Conservation (phyloP, 2,329 filamentous ascomycete species). For the Phialophora chinensis region DNA sequence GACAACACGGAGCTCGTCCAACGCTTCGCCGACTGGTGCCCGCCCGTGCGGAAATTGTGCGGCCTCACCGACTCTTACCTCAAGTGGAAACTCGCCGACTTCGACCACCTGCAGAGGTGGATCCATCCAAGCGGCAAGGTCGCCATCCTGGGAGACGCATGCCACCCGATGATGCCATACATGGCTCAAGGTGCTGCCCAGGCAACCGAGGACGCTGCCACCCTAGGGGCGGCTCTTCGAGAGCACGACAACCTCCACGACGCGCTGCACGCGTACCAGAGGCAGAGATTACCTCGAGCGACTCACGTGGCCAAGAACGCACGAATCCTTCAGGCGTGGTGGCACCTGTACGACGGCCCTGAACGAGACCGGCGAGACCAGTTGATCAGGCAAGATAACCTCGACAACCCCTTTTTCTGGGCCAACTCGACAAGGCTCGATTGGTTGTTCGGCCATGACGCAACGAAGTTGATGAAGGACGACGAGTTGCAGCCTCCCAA, state of each 20-base stretch:
- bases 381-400: conserved; percentile 40
- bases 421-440: conserved; percentile 38
- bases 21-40: conserved; percentile 43
- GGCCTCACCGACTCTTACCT: conserved; percentile 36
- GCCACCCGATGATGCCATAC: conserved; percentile 55
- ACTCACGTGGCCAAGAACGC: conserved; percentile 43
- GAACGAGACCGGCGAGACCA: conserved; percentile 40
- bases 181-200: conserved; percentile 54
- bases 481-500: conserved; percentile 25
- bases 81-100: conserved; percentile 40
- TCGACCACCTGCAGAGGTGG: conserved; percentile 43
- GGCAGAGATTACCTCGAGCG: conserved; percentile 31
- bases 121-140: conserved; percentile 42
- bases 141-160: conserved; percentile 51
- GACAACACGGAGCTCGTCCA: conserved; percentile 41
- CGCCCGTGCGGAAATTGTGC: conserved; percentile 42
- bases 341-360: conserved; percentile 43
- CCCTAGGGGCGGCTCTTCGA: conserved; percentile 19
- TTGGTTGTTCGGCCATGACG: conserved; percentile 43
- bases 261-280: conserved; percentile 54
- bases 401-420: conserved; percentile 43
- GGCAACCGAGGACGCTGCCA: conserved; percentile 52
- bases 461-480: conserved; percentile 18
- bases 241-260: conserved; percentile 21
- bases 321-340: conserved; percentile 43